Percentiles rank a stretch among this genome's conserved stretches.
phyloP scores from a whole-genome alignment of 1,284 basidiomycete species.

The Ganoderma sp. region DNA sequence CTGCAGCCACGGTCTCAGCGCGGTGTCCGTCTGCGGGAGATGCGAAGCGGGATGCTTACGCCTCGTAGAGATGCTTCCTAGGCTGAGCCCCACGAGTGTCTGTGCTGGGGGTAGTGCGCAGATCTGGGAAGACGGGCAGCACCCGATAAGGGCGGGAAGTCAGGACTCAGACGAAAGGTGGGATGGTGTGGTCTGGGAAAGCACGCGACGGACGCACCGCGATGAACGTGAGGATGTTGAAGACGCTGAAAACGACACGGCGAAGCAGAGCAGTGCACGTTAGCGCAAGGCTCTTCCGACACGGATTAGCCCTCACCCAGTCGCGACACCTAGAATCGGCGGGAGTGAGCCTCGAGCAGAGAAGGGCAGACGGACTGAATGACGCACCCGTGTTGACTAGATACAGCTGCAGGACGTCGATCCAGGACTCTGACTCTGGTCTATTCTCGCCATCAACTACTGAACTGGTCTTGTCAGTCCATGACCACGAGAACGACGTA shows the following conservation, averaged over 20 bases:
- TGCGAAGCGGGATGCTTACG: constrained; percentile 3
- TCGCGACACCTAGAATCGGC: constrained; percentile 1
- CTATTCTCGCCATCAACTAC: not conserved
- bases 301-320: constrained; percentile 2
- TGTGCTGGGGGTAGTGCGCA: constrained; percentile 1
- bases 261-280: not conserved
- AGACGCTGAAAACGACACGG: not conserved
- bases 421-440: constrained; percentile 5
- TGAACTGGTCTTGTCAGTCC: not conserved
- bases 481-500: not conserved
- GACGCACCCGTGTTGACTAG: constrained; percentile 13
- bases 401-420: constrained; percentile 16
- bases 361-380: not conserved
- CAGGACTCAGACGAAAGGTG: not conserved
- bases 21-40: not conserved
- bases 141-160: not conserved
- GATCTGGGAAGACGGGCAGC: constrained; percentile 3
- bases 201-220: constrained; percentile 9
- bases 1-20: not conserved
- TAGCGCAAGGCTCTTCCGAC: not conserved
- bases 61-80: constrained; percentile 16
- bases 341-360: not conserved
- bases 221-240: constrained; percentile 16
- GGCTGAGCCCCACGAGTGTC: not conserved
- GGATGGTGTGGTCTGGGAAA: not conserved